These are phyloP conservation scores for Blepharisma stoltei DNA, from an alignment of 73 alveolate genomes.

Conservation along the genomic window DNA sequence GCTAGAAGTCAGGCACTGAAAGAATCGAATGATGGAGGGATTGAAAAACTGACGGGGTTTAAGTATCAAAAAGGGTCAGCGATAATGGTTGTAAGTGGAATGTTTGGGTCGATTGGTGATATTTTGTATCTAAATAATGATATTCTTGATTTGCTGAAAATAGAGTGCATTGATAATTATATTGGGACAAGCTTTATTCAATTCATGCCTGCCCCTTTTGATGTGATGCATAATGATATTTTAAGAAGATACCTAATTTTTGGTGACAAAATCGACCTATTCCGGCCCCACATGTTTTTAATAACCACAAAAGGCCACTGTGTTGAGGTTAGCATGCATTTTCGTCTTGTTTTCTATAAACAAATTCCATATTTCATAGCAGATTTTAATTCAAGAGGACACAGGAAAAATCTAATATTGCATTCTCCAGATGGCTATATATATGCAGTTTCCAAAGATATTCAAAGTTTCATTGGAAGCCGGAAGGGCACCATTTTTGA, in stretches of 20 bases:
- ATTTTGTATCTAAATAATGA: neutral
- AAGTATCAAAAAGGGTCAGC: neutral
- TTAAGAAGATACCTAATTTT: neutral
- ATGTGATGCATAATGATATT: conserved; percentile 14
- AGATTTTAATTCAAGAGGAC: neutral
- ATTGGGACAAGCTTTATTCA: conserved; percentile 17
- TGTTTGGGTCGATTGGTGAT: neutral
- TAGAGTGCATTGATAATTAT: neutral
- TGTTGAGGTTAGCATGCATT: conserved; percentile 16
- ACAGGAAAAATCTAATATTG: neutral
- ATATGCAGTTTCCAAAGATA: neutral
- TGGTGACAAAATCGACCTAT: neutral
- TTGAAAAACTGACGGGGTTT: too few species aligned
- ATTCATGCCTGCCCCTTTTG: conserved; percentile 20
- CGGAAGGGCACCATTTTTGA: too few species aligned
- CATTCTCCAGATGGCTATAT: neutral
- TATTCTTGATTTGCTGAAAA: neutral
- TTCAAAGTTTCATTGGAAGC: neutral
- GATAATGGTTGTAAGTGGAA: conserved; percentile 12
- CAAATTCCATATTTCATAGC: neutral
- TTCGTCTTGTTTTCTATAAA: neutral
- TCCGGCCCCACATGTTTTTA: neutral
- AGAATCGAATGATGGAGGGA: too few species aligned
- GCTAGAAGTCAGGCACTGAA: too few species aligned
- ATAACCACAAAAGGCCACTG: neutral